phyloP scores from a whole-genome alignment of 2,329 filamentous ascomycete species.

The Apiospora koreana region DNA sequence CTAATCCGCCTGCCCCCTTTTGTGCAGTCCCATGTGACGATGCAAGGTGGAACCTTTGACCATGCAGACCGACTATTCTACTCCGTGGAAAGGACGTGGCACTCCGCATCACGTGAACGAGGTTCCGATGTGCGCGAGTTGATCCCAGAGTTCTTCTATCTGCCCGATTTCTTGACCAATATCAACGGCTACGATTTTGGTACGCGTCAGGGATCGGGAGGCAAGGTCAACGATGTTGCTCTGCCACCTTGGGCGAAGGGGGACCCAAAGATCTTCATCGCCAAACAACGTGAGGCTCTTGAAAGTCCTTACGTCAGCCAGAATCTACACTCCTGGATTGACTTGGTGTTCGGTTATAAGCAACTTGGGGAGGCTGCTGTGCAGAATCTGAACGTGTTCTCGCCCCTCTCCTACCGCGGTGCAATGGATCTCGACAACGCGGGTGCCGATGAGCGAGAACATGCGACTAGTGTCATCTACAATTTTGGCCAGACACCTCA shows the following conservation, averaged over 20 bases:
- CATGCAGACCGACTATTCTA: slow-evolving; percentile 95
- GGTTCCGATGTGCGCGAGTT: slow-evolving; percentile 94
- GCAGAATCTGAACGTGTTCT: slow-evolving; percentile 92
- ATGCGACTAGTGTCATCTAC: slow-evolving; percentile 94
- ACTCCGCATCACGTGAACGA: slow-evolving; percentile 83
- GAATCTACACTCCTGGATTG: slow-evolving; percentile 92
- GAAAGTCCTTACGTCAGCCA: slow-evolving; percentile 92
- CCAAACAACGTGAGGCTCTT: slow-evolving; percentile 91
- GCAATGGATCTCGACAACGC: slow-evolving; percentile 87
- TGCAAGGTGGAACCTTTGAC: slow-evolving; percentile 96
- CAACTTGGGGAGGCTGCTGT: slow-evolving; percentile 91
- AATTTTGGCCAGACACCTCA: slow-evolving; percentile 98
- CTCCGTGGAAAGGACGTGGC: slow-evolving; percentile 88
- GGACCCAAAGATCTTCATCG: slow-evolving; percentile 92
- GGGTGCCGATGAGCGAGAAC: slow-evolving; percentile 81
- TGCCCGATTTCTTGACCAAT: slow-evolving; percentile 94
- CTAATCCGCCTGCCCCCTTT: slow-evolving; percentile 94
- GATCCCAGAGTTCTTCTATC: slow-evolving; percentile 95
- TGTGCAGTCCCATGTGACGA: slow-evolving; percentile 88
- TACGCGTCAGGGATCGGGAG: slow-evolving; percentile 75
- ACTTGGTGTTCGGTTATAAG: slow-evolving; percentile 91
- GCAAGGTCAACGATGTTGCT: slow-evolving; percentile 79
- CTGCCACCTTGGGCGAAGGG: slow-evolving; percentile 97
- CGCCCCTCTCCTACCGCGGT: slow-evolving; percentile 92
- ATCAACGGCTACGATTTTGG: slow-evolving; percentile 95